Base-by-base conservation (phyloP, 192 early-diverging fungal genomes). In the Spizellomyces sp. region DNA sequence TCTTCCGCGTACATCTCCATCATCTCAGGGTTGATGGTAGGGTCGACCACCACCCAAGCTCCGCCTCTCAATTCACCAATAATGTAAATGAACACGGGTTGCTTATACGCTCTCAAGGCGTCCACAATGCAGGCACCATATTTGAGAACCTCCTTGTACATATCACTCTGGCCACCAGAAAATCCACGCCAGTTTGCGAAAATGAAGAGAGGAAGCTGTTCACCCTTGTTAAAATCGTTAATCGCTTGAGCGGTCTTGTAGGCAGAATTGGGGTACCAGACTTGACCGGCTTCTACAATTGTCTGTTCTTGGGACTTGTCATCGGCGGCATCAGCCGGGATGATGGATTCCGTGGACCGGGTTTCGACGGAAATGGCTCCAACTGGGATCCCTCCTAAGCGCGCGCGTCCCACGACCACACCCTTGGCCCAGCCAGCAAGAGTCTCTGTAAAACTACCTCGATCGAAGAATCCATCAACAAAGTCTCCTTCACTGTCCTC, bases 151-250 rank as follows among this genome's bases (percentile, higher is more conserved):
- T 96, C 97, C 80, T 96, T 92, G 86, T 90, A 98, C 94, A 99
- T 96, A 81, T 99, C 97, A 76, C 92, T 92, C 80, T 99, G 97
- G 68, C 97, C 97, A 64, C 97, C 97, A 41, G 94, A 95, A 88
- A 99, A 99, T 60, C 96, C 97, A 83, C 97, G 93, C 97, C 97
- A 99, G 92, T 99, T 99, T 79, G 97, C 97, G 90, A 99, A 97
- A 80, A 99, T 93, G 72, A 99, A 95, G 75, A 99, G 83, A 19
- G 97, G 97, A 68, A 99, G 84, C 73, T 96, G 94, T 81, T 99
- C 97, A 77, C 96, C 96, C 73, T 96, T 92, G 87, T 98, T 97
- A 57, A 99, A 98, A 83, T 99, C 97, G 74, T 92, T 91, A 80
- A 99, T 99, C 0, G 97, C 96, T 83, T 99, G 97, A 12, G 97